Conservation (phyloP, 352 stramenopile genomes). For the Globisporangium irregulare region DNA sequence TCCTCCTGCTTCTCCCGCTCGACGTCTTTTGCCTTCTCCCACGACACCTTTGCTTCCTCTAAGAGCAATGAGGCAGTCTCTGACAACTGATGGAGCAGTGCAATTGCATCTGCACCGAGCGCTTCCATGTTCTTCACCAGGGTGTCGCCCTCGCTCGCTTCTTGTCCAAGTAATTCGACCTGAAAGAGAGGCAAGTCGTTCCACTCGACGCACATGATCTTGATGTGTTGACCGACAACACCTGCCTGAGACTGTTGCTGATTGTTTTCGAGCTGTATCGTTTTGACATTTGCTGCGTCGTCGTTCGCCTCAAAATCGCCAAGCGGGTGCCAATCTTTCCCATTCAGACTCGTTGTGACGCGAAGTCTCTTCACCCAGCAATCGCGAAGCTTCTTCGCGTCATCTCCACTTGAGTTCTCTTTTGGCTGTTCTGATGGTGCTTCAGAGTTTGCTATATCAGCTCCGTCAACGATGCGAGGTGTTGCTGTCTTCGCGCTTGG, state of each 20-base stretch:
- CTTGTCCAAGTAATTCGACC: constrained; percentile 63
- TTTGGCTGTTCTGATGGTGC: background rate
- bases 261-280: constrained; percentile 29
- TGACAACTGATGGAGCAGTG: constrained; percentile 52
- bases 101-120: constrained; percentile 36
- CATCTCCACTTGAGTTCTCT: background rate
- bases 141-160: constrained; percentile 48
- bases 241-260: constrained; percentile 8
- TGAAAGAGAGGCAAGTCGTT: constrained; percentile 57
- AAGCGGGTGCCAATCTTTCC: constrained; percentile 52
- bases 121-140: constrained; percentile 38
- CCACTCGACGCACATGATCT: constrained; percentile 67
- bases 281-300: constrained; percentile 29
- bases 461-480: background rate
- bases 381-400: constrained; percentile 13
- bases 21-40: constrained; percentile 67
- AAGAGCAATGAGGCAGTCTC: constrained; percentile 48
- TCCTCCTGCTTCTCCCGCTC: constrained; percentile 82
- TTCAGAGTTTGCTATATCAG: background rate
- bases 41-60: constrained; percentile 67
- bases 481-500: background rate
- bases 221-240: constrained; percentile 52
- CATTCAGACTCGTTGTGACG: constrained; percentile 58
- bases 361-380: constrained; percentile 69
- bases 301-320: constrained; percentile 63